Percentiles rank a stretch among this genome's conserved stretches.
Evolutionary conservation across 2,329 filamentous ascomycete species (phyloP).

Genomic region (Colletotrichum tanaceti): DNA sequence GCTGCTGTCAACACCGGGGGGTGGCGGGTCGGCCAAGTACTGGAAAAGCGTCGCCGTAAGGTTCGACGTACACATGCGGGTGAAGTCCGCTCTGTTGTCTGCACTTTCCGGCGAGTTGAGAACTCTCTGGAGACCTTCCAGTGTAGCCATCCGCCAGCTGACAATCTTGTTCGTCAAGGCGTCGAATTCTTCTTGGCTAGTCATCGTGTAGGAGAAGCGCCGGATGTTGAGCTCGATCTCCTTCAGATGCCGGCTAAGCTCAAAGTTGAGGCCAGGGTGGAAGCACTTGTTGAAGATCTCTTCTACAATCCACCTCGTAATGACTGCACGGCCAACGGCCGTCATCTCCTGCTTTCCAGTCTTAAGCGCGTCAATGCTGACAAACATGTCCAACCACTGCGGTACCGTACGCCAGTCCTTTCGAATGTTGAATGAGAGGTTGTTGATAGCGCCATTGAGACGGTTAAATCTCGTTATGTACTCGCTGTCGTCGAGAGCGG

Average conservation of each 20-base stretch:
- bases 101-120: conserved; percentile 74
- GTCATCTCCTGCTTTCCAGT: conserved; percentile 98
- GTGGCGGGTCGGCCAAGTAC: conserved; percentile 80
- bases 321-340: conserved; percentile 87
- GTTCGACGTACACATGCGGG: conserved; percentile 74
- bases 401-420: conserved; percentile 92
- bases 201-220: conserved; percentile 76
- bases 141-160: conserved; percentile 91
- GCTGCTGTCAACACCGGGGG: conserved; percentile 85
- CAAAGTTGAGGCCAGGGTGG: conserved; percentile 85
- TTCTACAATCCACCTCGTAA: conserved; percentile 89
- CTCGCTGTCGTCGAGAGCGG: conserved; percentile 94
- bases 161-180: conserved; percentile 88
- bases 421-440: conserved; percentile 93
- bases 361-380: conserved; percentile 86
- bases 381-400: conserved; percentile 79
- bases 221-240: conserved; percentile 89
- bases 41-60: conserved; percentile 77
- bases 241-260: conserved; percentile 83
- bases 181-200: conserved; percentile 87
- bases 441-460: conserved; percentile 92
- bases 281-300: conserved; percentile 93
- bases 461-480: conserved; percentile 90
- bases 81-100: conserved; percentile 76
- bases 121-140: conserved; percentile 85